Evolutionary conservation across 2,329 filamentous ascomycete species (phyloP).

Genomic region (Canariomyces notabilis): DNA sequence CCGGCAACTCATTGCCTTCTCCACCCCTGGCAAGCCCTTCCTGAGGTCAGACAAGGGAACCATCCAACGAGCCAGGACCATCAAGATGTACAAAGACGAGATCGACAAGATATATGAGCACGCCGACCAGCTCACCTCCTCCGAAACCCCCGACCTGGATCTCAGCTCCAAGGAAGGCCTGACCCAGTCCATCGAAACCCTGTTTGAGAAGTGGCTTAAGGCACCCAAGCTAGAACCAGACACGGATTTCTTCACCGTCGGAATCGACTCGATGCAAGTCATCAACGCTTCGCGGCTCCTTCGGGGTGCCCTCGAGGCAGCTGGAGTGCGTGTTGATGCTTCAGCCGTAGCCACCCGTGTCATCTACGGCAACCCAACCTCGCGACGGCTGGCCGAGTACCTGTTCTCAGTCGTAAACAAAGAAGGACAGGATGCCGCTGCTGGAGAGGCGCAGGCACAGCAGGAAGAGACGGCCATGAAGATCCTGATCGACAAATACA

Average conservation of each 20-base stretch:
- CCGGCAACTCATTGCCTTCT: conserved; percentile 35
- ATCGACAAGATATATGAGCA: conserved; percentile 39
- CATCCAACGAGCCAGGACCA: conserved; percentile 36
- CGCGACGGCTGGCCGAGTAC: conserved; percentile 32
- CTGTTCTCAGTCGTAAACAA: conserved; percentile 27
- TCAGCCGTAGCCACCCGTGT: conserved; percentile 34
- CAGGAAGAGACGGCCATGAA: conserved; percentile 30
- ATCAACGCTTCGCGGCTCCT: conserved; percentile 36
- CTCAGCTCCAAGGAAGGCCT: conserved; percentile 28
- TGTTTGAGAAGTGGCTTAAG: conserved; percentile 29
- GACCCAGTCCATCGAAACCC: conserved; percentile 27
- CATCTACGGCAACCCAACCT: conserved; percentile 37
- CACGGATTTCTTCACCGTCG: conserved; percentile 36
- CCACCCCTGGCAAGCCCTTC: conserved; percentile 39
- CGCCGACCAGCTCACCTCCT: conserved; percentile 16
- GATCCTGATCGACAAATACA: conserved; percentile 34
- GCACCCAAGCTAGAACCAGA: conserved; percentile 29
- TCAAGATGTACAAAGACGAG: conserved; percentile 39
- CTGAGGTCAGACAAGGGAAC: conserved; percentile 42
- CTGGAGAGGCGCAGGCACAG: conserved; percentile 5
- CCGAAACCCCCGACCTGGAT: conserved; percentile 27
- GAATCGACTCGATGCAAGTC: conserved; percentile 39
- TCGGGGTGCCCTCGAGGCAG: conserved; percentile 29
- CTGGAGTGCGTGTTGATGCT: conserved; percentile 31
- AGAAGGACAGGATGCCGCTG: conserved; percentile 14